Base-by-base conservation (phyloP, 768 basidiomycete genomes). In the Gloeophyllum trabeum region DNA sequence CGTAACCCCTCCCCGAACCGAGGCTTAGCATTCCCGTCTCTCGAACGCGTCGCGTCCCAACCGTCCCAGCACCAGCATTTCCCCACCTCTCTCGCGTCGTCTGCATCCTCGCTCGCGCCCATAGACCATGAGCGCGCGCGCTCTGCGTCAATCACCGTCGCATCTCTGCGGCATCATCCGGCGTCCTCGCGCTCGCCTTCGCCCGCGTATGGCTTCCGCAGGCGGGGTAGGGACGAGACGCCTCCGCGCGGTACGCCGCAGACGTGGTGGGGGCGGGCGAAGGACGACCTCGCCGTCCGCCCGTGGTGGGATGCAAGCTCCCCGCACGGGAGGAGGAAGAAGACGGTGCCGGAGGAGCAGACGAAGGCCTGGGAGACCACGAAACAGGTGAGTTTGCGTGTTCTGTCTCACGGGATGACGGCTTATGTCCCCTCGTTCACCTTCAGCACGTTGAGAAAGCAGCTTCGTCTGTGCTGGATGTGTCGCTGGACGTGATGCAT, bases 401-500 rank as follows among this genome's bases (percentile, higher is more conserved):
- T 3, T 6, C 21, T 38, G 26, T 5, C 2, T 21, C 3, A 25
- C 24, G 14, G 13, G 14, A 14, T 4, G 4, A 20, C 37, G 22
- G 13, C 14, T 4, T 41, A n/a, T 3, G 6, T 43, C 3, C 19
- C 30, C 7, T 42, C 22, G 35, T 43, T 12, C n/a, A n/a, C n/a
- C 24, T 22, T 19, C 24, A 62, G 60, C 50, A 58, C 16, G 66
- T 72, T 4, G 61, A 58, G 2, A 50, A 60, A 42, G 66, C 69
- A 1, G 61, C 58, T 0, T 52, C 46, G 0, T 60, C 68, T 13
- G 62, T 69, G 2, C 55, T 75, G 18, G 70, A 66, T 23, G 61
- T 61, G 2, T 55, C 65, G 0, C 58, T 54, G 1, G 63, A 69
- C 24, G 50, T 73, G 4, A 52, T 59, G 0, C 73, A 73, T 47